Evolutionary conservation across 331 rosid species (phyloP), one percentile per base, ranked within the genome.

Genomic region (Malus hybrid): DNA sequence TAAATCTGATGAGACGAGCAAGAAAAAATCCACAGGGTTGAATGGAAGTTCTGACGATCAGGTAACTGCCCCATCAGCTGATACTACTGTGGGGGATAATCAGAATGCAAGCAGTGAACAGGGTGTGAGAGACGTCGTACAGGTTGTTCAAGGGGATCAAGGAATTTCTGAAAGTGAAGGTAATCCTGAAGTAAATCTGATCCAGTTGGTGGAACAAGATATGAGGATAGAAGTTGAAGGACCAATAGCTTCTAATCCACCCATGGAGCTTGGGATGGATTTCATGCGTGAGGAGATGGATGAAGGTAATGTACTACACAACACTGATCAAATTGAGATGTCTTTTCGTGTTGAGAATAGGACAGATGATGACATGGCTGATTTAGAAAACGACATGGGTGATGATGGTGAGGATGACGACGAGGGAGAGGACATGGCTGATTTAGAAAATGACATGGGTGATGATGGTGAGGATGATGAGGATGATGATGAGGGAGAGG

Each of bases 391-490:
- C 86, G 98, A 87, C 72, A 92, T 91, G 97, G 98, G 96, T 60
- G 98, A 91, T 73, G 98, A 93, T 39, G 97, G 90, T 56, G 99
- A 92, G 81, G 99, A 94, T 77, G 97, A 94, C 29, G 29, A 28
- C 1, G 44, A 39, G 11, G 44, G 44, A 39, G 97, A 95, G 83
- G 97, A 89, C 72, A 92, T 95, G 97, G 97, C 88, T 69, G 99
- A 92, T 81, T 42, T 42, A 42, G 48, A 42, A 42, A 42, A 42
- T 88, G 99, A 87, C 73, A 92, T 92, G 97, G 99, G 96, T 61
- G 99, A 92, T 73, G 99, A 94, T 42, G 97, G 90, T 54, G 98
- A 91, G 67, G 98, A 94, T 72, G 99, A 92, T 36, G 98, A 94
- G 20, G 97, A 93, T 19, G 98, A 90, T 46, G 99, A 94, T 29